A percentile compares a stretch with the other conserved stretches of the same genome.
Conservation (phyloP, 2,329 filamentous ascomycete species). For the Alternaria infectoria region DNA sequence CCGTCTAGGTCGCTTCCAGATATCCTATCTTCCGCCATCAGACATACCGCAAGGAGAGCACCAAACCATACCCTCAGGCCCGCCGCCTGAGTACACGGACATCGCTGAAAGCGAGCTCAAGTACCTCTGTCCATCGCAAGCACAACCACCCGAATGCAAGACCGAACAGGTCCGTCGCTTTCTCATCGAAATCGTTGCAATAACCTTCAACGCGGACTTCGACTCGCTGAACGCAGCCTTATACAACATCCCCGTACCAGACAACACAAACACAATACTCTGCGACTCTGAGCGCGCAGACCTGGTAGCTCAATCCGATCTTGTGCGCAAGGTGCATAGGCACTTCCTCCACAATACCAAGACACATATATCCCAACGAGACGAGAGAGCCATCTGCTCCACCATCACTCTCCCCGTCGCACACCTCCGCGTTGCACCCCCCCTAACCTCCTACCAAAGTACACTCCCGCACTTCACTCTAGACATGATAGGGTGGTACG, state of each 20-base stretch:
- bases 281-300: neutral
- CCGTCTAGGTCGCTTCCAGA: neutral
- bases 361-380: neutral
- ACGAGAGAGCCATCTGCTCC: neutral
- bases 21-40: neutral
- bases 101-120: neutral
- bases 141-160: neutral
- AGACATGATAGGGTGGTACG: conserved; percentile 2
- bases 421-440: neutral
- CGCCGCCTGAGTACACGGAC: neutral
- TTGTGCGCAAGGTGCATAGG: neutral
- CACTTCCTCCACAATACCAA: neutral
- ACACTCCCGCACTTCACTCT: neutral
- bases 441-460: too few relatives aligned
- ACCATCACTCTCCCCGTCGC: neutral
- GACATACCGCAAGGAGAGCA: neutral
- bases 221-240: neutral
- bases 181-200: neutral
- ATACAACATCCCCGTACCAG: neutral
- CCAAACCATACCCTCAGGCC: neutral
- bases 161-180: neutral
- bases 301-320: neutral
- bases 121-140: neutral
- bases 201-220: neutral
- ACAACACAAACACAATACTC: neutral